Evolutionary conservation across 208 protist species (phyloP).

Genomic region (Balamuthia mandrillaris): DNA sequence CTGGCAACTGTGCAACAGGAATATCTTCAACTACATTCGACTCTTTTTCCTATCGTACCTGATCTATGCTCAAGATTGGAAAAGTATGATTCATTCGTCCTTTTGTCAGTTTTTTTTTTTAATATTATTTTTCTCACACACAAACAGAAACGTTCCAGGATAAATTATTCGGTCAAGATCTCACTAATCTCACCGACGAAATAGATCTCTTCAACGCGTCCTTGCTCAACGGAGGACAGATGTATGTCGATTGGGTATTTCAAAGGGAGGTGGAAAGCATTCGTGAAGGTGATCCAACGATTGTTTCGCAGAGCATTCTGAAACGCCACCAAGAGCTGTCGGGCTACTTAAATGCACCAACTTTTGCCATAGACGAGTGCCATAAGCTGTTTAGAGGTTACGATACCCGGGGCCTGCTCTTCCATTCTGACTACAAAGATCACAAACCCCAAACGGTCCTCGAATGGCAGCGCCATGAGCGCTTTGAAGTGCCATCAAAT

Average conservation of each 20-base stretch:
- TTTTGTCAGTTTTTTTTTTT: background rate
- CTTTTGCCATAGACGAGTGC: constrained; percentile 17
- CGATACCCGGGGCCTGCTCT: background rate
- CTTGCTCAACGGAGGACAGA: background rate
- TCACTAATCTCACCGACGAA: background rate
- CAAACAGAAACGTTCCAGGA: background rate
- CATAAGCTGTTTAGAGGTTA: background rate
- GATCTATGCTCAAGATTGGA: background rate
- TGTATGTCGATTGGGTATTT: background rate
- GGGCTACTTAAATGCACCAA: background rate
- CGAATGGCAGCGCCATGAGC: background rate
- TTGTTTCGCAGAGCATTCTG: background rate
- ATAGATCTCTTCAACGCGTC: background rate
- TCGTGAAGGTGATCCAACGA: background rate
- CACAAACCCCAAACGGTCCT: background rate
- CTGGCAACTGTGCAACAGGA: background rate
- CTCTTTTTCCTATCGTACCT: background rate
- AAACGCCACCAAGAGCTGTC: background rate
- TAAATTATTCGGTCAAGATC: background rate
- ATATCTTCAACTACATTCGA: background rate
- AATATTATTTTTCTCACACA: background rate
- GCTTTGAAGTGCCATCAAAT: background rate
- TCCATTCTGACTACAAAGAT: constrained; percentile 11
- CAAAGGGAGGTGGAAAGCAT: background rate
- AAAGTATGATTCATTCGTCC: background rate